These are phyloP conservation scores for Ceratocystis papillata DNA, from an alignment of 2,329 filamentous ascomycete genomes.

Conservation along the genomic window DNA sequence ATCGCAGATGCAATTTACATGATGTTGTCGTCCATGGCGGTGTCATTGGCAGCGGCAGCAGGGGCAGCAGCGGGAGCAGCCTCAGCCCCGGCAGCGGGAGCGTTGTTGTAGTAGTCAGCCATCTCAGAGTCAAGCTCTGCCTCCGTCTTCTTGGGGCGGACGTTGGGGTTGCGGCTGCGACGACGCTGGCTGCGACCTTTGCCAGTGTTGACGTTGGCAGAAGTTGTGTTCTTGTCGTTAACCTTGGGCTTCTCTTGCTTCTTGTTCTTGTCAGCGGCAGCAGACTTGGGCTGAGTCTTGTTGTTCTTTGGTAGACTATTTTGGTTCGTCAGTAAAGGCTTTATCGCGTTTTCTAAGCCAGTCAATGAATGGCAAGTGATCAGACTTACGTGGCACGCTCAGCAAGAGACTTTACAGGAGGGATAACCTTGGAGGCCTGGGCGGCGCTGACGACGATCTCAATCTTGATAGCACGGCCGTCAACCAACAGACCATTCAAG, in stretches of 20 bases:
- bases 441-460: constrained; percentile 79
- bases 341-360: constrained; percentile 26
- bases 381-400: constrained; percentile 63
- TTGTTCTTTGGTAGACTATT: constrained; percentile 36
- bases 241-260: constrained; percentile 39
- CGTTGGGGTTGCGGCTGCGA: constrained; percentile 49
- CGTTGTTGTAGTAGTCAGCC: constrained; percentile 75
- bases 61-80: constrained; percentile 39
- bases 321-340: constrained; percentile 11
- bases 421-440: constrained; percentile 55
- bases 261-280: constrained; percentile 60
- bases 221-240: constrained; percentile 18
- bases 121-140: constrained; percentile 97
- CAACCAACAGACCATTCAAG: constrained; percentile 81
- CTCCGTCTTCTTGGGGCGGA: constrained; percentile 73
- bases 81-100: constrained; percentile 35
- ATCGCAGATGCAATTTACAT: constrained; percentile 13
- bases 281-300: constrained; percentile 71
- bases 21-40: constrained; percentile 49
- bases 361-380: not conserved
- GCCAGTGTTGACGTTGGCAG: constrained; percentile 32
- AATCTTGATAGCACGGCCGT: constrained; percentile 86
- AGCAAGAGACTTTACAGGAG: constrained; percentile 58
- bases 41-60: constrained; percentile 43
- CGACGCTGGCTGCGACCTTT: constrained; percentile 37